phyloP scores from a whole-genome alignment of 495 filamentous ascomycete species.

The Xylaria bambusicola region DNA sequence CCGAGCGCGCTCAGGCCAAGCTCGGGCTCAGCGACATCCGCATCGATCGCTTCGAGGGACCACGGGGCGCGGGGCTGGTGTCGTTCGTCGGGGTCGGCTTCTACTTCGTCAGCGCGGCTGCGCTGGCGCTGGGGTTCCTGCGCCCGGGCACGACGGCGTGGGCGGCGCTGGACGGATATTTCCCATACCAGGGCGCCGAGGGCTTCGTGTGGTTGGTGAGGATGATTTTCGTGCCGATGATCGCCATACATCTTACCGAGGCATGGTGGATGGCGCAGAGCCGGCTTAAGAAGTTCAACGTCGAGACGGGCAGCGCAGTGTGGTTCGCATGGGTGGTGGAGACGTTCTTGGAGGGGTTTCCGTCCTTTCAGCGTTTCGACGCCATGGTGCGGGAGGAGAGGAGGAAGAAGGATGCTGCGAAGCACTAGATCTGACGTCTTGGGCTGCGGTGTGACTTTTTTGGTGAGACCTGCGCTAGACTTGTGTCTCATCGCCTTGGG shows the following conservation, averaged over 20 bases:
- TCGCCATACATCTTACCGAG: conserved; percentile 42
- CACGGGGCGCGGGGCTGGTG: conserved; percentile 27
- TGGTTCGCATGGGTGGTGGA: conserved; percentile 44
- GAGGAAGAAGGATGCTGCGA: conserved; percentile 28
- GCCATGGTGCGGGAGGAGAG: conserved; percentile 31
- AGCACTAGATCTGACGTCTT: conserved; percentile 7
- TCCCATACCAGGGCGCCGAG: conserved; percentile 31
- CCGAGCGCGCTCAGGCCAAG: conserved; percentile 30
- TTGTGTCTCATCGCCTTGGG: background rate
- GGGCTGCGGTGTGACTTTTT: background rate
- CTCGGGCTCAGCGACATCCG: conserved; percentile 34
- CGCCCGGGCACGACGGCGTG: conserved; percentile 17
- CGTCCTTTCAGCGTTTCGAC: conserved; percentile 45
- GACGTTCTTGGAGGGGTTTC: conserved; percentile 43
- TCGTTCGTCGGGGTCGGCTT: conserved; percentile 30
- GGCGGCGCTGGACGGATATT: conserved; percentile 21
- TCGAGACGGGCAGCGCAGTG: conserved; percentile 28
- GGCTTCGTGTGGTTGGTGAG: conserved; percentile 43
- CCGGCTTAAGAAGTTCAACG: conserved; percentile 33
- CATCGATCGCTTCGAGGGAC: conserved; percentile 26
- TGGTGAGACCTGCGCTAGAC: background rate
- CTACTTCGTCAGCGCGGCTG: conserved; percentile 34
- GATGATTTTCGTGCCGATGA: conserved; percentile 35
- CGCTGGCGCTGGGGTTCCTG: conserved; percentile 23
- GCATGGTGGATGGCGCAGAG: conserved; percentile 38